Base-by-base conservation (phyloP, 2,329 filamentous ascomycete species). In the Colletotrichum chlorophyti region DNA sequence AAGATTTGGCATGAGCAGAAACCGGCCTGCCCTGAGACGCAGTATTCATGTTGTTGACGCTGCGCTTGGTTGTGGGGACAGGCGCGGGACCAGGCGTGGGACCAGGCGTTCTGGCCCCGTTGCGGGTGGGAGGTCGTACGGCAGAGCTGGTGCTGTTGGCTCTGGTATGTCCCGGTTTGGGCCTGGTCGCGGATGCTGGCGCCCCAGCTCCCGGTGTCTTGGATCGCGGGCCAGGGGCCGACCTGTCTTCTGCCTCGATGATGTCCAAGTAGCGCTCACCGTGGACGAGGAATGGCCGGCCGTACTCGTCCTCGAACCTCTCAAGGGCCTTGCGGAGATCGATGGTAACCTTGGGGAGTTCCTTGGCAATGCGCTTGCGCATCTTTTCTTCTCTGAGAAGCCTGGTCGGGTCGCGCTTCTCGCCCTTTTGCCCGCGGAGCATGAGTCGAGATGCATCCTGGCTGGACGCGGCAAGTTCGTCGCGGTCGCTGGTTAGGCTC, bases 311-410 rank as follows among this genome's bases (percentile, higher is more conserved):
- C 71, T 99, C 95, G 88, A 92, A 99, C 41, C 83, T 78, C 70
- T 94, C 91, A 24, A 99, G 82, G n/a, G 84, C 82, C 71, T 88
- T 94, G 64, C 85, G 85, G 58, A 99, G 77, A n/a, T 98, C 93
- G 1, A 83, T 83, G 57, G 94, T 88, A 38, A 99, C 83, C 78
- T 96, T 98, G 53, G 95, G 95, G 26, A 99, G 80, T 70, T 99
- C 95, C 74, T 98, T 99, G 23, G 93, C 85, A 62, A 99, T 97
- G 57, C 93, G 85, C 84, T 99, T 99, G 60, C 61, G 88, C 91
- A 97, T 96, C 83, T 98, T 99, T 77, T 99, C 95, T 71, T 99
- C 95, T 26, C 95, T 85, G 49, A 99, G 81, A 14, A 99, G 82
- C 76, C 97, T 95, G 47, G 93, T 94, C 3, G 95, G 95, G 70